Conservation (phyloP, 2,329 filamentous ascomycete genomes). For the Venturia pyrina region DNA sequence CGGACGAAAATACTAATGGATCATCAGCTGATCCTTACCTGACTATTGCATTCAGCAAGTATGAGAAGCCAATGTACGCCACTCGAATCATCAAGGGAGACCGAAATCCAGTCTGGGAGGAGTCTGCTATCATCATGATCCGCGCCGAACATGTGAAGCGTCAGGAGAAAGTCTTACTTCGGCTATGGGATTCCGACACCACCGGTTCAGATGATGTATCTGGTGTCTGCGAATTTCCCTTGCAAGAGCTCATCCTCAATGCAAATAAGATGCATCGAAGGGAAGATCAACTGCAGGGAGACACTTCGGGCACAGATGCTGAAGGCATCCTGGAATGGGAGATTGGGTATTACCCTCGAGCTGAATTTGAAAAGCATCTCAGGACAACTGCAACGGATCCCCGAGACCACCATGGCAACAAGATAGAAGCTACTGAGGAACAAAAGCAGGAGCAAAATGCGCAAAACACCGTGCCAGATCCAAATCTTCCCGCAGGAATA, state of each 20-base stretch:
- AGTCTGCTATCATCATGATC: constrained; percentile 1
- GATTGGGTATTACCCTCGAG: background rate
- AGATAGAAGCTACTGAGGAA: background rate
- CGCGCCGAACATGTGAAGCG: constrained; percentile 2
- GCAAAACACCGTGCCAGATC: background rate
- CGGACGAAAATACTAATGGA: background rate
- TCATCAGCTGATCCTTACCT: background rate
- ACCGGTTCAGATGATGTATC: background rate
- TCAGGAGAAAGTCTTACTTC: constrained; percentile 1
- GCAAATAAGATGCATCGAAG: background rate
- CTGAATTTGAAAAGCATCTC: background rate
- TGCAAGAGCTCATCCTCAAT: background rate
- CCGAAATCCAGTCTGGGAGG: constrained; percentile 2
- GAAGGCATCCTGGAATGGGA: background rate
- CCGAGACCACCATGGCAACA: background rate
- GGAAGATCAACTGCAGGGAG: background rate
- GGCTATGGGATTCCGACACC: background rate
- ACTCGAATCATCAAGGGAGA: constrained; percentile 1
- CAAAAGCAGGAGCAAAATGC: background rate
- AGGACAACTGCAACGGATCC: background rate
- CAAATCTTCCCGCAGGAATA: background rate
- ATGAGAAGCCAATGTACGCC: constrained; percentile 2
- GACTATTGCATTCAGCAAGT: background rate
- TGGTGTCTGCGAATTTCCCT: background rate
- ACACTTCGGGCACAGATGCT: background rate